A percentile compares a stretch with the other conserved stretches of the same genome.
Conservation (phyloP, 257 asterid genomes). For the Striga asiatica region DNA sequence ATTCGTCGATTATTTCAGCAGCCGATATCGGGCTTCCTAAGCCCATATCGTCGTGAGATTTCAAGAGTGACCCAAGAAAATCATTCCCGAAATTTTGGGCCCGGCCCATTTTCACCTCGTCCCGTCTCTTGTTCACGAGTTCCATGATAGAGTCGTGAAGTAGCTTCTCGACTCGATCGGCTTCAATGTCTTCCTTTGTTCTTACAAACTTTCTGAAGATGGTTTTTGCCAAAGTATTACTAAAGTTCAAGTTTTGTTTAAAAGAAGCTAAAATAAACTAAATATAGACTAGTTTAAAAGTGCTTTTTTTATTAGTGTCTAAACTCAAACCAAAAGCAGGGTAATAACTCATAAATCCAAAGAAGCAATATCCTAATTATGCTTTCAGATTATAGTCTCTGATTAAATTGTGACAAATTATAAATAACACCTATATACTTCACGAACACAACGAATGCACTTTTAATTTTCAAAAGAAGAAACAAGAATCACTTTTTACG, state of each 20-base stretch:
- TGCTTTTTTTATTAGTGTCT: no score
- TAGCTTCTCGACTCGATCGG: conserved; percentile 24
- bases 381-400: no score
- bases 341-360: no score
- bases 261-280: neutral
- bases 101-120: conserved; percentile 19
- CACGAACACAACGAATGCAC: no score
- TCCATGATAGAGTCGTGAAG: conserved; percentile 27
- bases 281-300: neutral
- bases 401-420: no score
- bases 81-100: conserved; percentile 31
- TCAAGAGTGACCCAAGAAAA: conserved; percentile 41
- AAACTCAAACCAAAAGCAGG: no score
- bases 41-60: conserved; percentile 24
- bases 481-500: no score
- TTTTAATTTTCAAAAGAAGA: no score
- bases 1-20: conserved; percentile 40
- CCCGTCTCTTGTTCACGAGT: conserved; percentile 26
- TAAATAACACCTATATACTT: no score
- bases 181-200: conserved; percentile 32
- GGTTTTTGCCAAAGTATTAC: neutral
- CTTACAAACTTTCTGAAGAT: conserved; percentile 19
- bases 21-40: conserved; percentile 20
- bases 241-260: no score
- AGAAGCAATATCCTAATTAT: no score